Percentiles rank a stretch among this genome's conserved stretches.
Conservation (phyloP, 441 rosid species). For the Croton laevigatus region DNA sequence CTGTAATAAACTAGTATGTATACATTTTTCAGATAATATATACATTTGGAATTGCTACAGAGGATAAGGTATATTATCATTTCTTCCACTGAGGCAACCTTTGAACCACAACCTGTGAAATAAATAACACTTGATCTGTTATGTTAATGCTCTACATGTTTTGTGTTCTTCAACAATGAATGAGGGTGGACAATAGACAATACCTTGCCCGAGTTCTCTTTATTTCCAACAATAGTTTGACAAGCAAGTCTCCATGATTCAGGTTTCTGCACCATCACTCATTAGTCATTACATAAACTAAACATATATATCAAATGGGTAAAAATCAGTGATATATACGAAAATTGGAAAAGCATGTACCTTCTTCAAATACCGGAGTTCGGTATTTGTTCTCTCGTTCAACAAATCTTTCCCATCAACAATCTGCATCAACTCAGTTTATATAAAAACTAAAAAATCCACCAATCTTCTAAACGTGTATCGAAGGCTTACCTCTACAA, state of each 20-base stretch:
- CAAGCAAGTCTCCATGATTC: constrained; percentile 93
- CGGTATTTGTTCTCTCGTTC: constrained; percentile 71
- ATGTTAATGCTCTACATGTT: too few relatives aligned
- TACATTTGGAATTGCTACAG: too few relatives aligned
- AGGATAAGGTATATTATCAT: constrained; percentile 20
- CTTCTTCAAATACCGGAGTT: constrained; percentile 65
- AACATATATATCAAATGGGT: neutral
- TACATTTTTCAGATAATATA: too few relatives aligned
- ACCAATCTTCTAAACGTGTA: neutral
- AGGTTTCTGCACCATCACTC: constrained; percentile 50
- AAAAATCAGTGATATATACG: neutral
- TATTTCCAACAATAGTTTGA: constrained; percentile 84
- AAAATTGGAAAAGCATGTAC: constrained; percentile 18
- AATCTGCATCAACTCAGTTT: constrained; percentile 40
- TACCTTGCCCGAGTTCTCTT: constrained; percentile 82
- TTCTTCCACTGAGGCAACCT: constrained; percentile 92
- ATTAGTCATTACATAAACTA: neutral
- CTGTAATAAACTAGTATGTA: too few relatives aligned
- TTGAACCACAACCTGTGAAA: constrained; percentile 70
- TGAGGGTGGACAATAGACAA: neutral
- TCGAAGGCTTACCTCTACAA: constrained; percentile 59
- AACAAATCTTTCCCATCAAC: constrained; percentile 72
- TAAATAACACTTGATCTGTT: constrained; percentile 13
- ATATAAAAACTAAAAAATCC: too few relatives aligned
- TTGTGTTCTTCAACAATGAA: too few relatives aligned